Percentiles rank a stretch among this genome's conserved stretches.
Conservation (phyloP, 305 asterid species). For the Solanum hybrid region DNA sequence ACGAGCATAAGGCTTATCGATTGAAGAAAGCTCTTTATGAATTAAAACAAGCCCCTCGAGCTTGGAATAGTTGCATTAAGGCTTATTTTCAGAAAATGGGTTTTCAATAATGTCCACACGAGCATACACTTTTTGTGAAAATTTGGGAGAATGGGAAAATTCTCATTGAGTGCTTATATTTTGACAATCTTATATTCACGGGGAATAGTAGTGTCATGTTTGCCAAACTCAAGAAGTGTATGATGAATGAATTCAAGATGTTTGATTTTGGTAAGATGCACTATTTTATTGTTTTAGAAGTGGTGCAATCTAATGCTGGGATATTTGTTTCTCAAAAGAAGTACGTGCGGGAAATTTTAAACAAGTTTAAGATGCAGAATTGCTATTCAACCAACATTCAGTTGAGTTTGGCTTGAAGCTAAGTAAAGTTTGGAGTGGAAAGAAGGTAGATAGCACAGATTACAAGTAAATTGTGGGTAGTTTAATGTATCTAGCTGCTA, state of each 20-base stretch:
- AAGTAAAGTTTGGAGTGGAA: background rate
- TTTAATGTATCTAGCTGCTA: background rate
- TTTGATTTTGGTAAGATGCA: background rate
- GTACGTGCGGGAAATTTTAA: background rate
- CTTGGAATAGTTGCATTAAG: background rate
- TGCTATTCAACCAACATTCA: background rate
- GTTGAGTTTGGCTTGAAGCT: background rate
- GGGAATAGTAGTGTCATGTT: background rate
- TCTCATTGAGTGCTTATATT: background rate
- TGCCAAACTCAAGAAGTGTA: background rate
- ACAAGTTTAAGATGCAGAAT: background rate
- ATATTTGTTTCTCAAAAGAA: no score
- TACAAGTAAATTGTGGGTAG: background rate
- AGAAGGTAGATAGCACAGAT: background rate
- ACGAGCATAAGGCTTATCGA: background rate
- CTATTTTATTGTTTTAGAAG: background rate
- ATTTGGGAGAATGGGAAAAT: background rate
- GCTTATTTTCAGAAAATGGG: background rate
- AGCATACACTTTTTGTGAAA: background rate
- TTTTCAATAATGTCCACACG: background rate
- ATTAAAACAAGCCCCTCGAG: background rate
- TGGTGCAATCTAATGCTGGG: background rate
- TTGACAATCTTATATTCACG: background rate
- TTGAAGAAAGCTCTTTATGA: background rate
- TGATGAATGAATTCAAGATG: background rate